Evolutionary conservation across 345 rosid genomes (phyloP).

Genomic region (Camelina neglecta): DNA sequence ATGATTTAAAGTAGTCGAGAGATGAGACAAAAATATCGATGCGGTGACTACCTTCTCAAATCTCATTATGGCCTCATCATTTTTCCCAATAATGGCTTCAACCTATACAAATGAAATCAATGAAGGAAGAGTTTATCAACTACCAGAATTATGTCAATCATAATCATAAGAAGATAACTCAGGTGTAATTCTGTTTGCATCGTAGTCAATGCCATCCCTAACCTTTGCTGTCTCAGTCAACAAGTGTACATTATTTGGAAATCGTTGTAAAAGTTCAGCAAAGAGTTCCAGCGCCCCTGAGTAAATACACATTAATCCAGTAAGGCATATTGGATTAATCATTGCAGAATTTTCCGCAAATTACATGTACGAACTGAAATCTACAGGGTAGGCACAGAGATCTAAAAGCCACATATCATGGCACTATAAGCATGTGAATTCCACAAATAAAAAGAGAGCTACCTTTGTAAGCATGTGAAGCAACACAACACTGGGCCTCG

Average conservation of each 20-base stretch:
- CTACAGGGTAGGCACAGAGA: constrained; percentile 1
- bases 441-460: constrained; percentile 30
- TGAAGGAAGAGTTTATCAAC: constrained; percentile 37
- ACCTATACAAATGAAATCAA: constrained; percentile 59
- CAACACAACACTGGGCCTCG: constrained; percentile 91
- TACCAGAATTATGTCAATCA: constrained; percentile 12
- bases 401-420: constrained; percentile 5
- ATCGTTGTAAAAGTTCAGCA: constrained; percentile 82
- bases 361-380: not conserved
- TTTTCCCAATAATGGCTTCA: constrained; percentile 95
- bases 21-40: not conserved
- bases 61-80: constrained; percentile 82
- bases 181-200: not conserved
- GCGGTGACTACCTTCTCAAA: constrained; percentile 76
- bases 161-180: constrained; percentile 1
- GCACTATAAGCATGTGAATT: constrained; percentile 11
- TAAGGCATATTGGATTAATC: constrained; percentile 7
- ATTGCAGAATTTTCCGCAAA: not conserved
- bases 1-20: constrained; percentile 4
- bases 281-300: constrained; percentile 93
- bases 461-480: constrained; percentile 97
- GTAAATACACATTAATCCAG: constrained; percentile 23
- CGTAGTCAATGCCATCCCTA: constrained; percentile 27
- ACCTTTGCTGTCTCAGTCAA: constrained; percentile 98
- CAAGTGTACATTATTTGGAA: constrained; percentile 84